Evolutionary conservation across 2,329 filamentous ascomycete genomes (phyloP), one percentile per base, ranked within the genome.

Genomic region (Stachybotrys elegans): DNA sequence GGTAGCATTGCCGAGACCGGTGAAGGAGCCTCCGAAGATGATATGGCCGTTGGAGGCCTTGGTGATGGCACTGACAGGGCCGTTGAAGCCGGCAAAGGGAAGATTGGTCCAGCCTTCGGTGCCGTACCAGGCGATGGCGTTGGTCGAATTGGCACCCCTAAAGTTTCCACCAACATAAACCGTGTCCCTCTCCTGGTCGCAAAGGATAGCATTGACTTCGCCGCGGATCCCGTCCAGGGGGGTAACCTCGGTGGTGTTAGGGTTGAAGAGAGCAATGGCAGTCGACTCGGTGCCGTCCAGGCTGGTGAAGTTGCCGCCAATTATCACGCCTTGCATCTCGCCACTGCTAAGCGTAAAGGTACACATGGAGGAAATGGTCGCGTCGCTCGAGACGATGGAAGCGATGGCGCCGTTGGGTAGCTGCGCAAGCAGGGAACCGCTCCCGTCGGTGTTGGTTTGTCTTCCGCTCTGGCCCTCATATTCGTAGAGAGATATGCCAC

Each of bases 301-400:
- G 62, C 88, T 94, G 23, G 93, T 97, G 62, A 98, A 98, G 69
- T 97, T 97, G 39, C 93, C 93, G 44, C 87, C 93, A 14, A 98
- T 78, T 39, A 97, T 78, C 22, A 97, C 79, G 32, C 86, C 84
- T n/a, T 78, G 73, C 45, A 84, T 67, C 6, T 73, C 76, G 51
- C 86, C 86, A 63, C 88, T 77, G 45, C 76, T 73, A 55, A 75
- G 69, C 42, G 81, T 73, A 56, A 92, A 88, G 17, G 84, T 71
- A 69, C 93, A 98, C 86, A 98, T 93, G 51, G 88, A 78, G 58
- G 83, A 78, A 58, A 98, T 95, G 40, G 85, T 82, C 46, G 86
- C 91, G 66, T 97, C 89, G 36, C 90, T 84, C 32, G 81, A 76
- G 43, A 84, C 79, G 40, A 96, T 70, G 16, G 82, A 79, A 17